These are phyloP conservation scores for Cubamyces lactineus DNA, from an alignment of 768 basidiomycete genomes.

Conservation along the genomic window DNA sequence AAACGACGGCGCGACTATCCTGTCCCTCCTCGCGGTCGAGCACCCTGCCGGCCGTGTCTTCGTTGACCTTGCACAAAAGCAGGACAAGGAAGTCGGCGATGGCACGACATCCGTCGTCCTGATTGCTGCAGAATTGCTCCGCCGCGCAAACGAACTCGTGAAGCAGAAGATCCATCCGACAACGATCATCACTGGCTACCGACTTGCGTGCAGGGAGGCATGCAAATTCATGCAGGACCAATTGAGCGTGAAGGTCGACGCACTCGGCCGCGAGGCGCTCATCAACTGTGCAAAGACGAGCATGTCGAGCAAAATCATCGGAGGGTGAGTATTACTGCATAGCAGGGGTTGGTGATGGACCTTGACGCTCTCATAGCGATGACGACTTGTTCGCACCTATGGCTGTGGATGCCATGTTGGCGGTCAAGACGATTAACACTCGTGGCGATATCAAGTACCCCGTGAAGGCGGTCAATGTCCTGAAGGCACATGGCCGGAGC, in stretches of 20 bases:
- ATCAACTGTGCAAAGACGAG: constrained; percentile 97
- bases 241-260: constrained; percentile 90
- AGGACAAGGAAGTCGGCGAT: constrained; percentile 99
- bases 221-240: constrained; percentile 99
- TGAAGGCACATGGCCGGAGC: constrained; percentile 97
- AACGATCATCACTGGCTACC: constrained; percentile 98
- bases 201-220: constrained; percentile 95
- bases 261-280: constrained; percentile 88
- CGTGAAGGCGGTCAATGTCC: constrained; percentile 97
- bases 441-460: constrained; percentile 98
- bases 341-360: too few relatives aligned
- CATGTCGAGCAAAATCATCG: constrained; percentile 99
- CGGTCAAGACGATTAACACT: constrained; percentile 91
- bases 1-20: constrained; percentile 99
- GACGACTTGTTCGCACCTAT: constrained; percentile 98
- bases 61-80: constrained; percentile 97
- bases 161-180: constrained; percentile 99
- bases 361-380: constrained; percentile 57
- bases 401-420: constrained; percentile 98
- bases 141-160: constrained; percentile 96
- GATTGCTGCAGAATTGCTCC: constrained; percentile 94
- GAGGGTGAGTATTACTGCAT: constrained; percentile 65
- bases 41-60: constrained; percentile 98
- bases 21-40: constrained; percentile 90
- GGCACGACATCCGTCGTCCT: constrained; percentile 99